Base-by-base conservation (phyloP, 169 alveolate species). In the Eimeria praecox region DNA sequence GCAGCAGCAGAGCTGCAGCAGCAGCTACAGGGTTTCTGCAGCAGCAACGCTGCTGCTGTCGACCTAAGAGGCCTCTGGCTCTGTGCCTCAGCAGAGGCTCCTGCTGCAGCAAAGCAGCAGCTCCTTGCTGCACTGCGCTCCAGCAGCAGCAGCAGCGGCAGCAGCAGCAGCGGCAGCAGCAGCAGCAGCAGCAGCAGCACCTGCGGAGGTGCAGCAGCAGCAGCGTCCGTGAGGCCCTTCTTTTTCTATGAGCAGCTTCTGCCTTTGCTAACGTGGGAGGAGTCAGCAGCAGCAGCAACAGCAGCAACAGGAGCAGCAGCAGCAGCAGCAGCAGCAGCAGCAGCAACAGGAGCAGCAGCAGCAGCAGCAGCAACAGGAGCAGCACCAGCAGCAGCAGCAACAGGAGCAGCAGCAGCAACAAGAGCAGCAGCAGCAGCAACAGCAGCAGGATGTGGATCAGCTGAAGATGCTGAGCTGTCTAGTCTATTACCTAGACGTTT, bases 91-190 rank as follows among this genome's bases (percentile, higher is more conserved):
- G 90, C 90, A 6, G 90, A 16, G 14, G 8, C 90, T 3, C 90
- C 90, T 30, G 90, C 90, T 49, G 90, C 90, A 82, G 90, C 90
- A 82, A 82, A 82, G 90, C 90, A 82, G 73, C 90, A 49, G 12
- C 71, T 82, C 30, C 90, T 82, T 42, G 90, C 69, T n/a, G 90
- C 90, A 82, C 35, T 44, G 20, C 44, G 90, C 2, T 5, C 71
- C 73, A 82, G 90, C 90, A 82, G 73, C 71, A n/a, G 66, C 66
- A 49, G 71, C 88, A 78, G 66, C 56, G 9, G 64, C 90, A 46
- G 73, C 90, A 49, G 9, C 33, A 46, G 90, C 71, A 12, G 62
- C 71, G 49, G 90, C 71, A 82, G 44, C 90, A 82, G 73, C 90
- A 44, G 73, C 90, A 49, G 90, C 90, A 9, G 30, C 66, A 20